Conservation (phyloP, 352 stramenopile genomes). For the Thraustotheca clavata region DNA sequence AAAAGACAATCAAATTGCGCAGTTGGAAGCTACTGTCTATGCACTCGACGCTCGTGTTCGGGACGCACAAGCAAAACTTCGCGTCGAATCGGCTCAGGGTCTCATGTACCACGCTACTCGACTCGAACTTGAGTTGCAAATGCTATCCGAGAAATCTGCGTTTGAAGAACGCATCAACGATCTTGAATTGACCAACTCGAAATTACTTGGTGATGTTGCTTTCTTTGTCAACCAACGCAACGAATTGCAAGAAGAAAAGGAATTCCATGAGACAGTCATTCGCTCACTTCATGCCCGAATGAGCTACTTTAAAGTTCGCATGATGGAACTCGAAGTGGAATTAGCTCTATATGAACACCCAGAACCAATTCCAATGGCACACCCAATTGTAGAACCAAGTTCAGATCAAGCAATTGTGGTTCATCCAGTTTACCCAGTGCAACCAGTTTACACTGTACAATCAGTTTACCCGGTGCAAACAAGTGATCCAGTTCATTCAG, state of each 20-base stretch:
- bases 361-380: background rate
- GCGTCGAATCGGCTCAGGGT: background rate
- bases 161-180: background rate
- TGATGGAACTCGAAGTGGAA: background rate
- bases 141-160: slow-evolving; percentile 2
- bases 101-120: background rate
- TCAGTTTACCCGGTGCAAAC: too few species aligned
- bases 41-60: background rate
- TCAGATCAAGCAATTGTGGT: background rate
- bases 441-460: too few species aligned
- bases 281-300: background rate
- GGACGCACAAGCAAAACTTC: background rate
- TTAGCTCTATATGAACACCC: background rate
- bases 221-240: background rate
- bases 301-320: slow-evolving; percentile 2
- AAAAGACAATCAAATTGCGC: too few species aligned
- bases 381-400: background rate
- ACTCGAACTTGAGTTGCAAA: slow-evolving; percentile 1
- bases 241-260: background rate
- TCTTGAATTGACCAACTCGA: slow-evolving; percentile 1
- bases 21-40: too few species aligned
- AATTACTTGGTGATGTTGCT: slow-evolving; percentile 22
- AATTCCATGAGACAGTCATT: slow-evolving; percentile 1
- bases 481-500: too few species aligned
- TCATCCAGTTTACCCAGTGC: background rate